These are phyloP conservation scores for Prunus mongolica DNA, from an alignment of 306 rosid genomes.

Conservation along the genomic window DNA sequence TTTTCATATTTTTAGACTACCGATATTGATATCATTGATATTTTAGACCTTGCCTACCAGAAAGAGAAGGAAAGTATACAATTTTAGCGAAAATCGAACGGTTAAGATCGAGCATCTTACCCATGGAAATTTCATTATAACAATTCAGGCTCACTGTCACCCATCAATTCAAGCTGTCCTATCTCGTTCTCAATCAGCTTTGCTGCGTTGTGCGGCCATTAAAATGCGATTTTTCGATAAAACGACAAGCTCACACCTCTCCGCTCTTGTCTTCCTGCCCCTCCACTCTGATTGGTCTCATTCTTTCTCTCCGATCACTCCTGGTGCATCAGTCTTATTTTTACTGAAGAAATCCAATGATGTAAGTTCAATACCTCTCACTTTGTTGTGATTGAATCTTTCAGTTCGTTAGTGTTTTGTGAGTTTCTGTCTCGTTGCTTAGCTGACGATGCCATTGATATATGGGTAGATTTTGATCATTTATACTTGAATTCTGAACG, in stretches of 20 bases:
- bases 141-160: no score
- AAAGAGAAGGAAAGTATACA: neutral
- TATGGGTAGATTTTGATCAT: neutral
- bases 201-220: slow-evolving; percentile 14
- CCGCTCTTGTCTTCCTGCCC: neutral
- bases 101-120: neutral
- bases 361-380: slow-evolving; percentile 23
- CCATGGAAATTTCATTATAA: neutral
- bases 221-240: neutral
- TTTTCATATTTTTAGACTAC: no score
- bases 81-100: neutral
- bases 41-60: no score
- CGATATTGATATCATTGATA: no score
- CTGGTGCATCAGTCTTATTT: neutral
- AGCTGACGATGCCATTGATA: neutral
- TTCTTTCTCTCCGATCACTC: neutral
- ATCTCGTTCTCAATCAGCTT: slow-evolving; percentile 13
- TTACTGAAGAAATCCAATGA: neutral
- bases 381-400: neutral
- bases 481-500: neutral
- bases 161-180: neutral
- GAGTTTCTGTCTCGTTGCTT: neutral
- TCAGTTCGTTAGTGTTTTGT: neutral
- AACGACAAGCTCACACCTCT: neutral
- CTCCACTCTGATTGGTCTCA: neutral